These are phyloP conservation scores for Metarhizium robertsii DNA, from an alignment of 2,329 filamentous ascomycete genomes.

Conservation along the genomic window DNA sequence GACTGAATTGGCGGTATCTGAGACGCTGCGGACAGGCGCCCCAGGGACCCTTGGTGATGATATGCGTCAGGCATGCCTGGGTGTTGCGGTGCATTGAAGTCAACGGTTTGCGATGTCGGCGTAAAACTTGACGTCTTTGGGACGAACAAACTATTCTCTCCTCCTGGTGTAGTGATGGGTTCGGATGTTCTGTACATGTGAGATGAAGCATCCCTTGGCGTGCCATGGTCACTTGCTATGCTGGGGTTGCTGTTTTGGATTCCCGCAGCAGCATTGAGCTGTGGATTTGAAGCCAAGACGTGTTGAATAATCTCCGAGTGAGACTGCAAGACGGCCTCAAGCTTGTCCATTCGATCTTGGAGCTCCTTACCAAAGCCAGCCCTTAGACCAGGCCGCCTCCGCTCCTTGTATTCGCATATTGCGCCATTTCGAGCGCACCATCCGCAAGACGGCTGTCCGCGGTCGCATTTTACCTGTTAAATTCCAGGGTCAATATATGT, in stretches of 20 bases:
- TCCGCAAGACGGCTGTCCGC: constrained; percentile 62
- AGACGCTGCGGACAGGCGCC: constrained; percentile 29
- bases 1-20: constrained; percentile 26
- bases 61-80: constrained; percentile 41
- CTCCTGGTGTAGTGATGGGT: constrained; percentile 40
- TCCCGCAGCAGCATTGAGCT: constrained; percentile 26
- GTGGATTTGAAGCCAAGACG: constrained; percentile 32
- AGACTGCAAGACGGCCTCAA: constrained; percentile 56
- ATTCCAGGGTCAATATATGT: constrained; percentile 1
- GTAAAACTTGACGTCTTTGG: constrained; percentile 47
- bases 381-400: constrained; percentile 56
- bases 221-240: constrained; percentile 45
- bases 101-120: constrained; percentile 35
- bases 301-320: constrained; percentile 59
- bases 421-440: constrained; percentile 58
- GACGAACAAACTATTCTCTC: constrained; percentile 50
- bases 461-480: constrained; percentile 60
- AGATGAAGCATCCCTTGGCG: constrained; percentile 36
- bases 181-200: constrained; percentile 42
- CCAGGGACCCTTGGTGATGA: constrained; percentile 31
- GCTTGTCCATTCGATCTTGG: constrained; percentile 60
- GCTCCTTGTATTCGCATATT: constrained; percentile 57
- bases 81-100: constrained; percentile 39
- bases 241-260: constrained; percentile 41
- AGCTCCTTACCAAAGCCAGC: constrained; percentile 65